Evolutionary conservation across 2,329 filamentous ascomycete species (phyloP), one percentile per base, ranked within the genome.

Genomic region (Aureobasidium pullulans): DNA sequence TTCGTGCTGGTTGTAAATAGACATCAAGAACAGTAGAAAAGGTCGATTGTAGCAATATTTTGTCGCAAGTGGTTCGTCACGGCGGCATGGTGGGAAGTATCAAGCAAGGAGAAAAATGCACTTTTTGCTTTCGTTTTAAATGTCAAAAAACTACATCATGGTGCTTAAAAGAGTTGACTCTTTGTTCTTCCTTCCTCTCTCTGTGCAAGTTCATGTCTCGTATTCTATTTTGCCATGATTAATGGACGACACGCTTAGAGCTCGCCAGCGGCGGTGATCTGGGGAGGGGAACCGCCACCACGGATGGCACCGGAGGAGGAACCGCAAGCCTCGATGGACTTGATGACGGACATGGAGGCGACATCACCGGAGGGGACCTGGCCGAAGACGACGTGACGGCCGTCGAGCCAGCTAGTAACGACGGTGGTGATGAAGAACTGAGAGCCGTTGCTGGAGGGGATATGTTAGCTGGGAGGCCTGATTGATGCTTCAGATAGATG

Each of bases 361-460:
- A 69, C 68, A 62, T 84, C 82, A 64, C 79, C 79, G 29, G 73
- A 69, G 32, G 73, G 69, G 63, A 92, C 87, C 78, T 89, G 80
- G 72, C 89, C 90, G 77, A 92, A 92, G 72, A 91, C 88, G 75
- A 91, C 88, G 81, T 94, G 89, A 75, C 87, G 87, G 71, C 84
- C 84, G 74, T 94, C 83, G 67, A 94, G 81, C 84, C 84, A 86
- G 63, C 76, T 78, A 70, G 84, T 86, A 65, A 82, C 78, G 69
- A 84, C 82, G 69, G 84, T 87, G 73, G 85, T 88, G 75, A 86
- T 78, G 79, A 87, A 87, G 79, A 88, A 88, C 74, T 87, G 85
- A 62, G 84, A 87, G 71, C 85, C 85, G 76, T 87, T 88, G 75
- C 82, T 82, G 66, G 66, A 47, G 64, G n/a, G 34, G 10, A 44